Evolutionary conservation across 2,329 filamentous ascomycete species (phyloP).

Genomic region (Gaeumannomyces tritici): DNA sequence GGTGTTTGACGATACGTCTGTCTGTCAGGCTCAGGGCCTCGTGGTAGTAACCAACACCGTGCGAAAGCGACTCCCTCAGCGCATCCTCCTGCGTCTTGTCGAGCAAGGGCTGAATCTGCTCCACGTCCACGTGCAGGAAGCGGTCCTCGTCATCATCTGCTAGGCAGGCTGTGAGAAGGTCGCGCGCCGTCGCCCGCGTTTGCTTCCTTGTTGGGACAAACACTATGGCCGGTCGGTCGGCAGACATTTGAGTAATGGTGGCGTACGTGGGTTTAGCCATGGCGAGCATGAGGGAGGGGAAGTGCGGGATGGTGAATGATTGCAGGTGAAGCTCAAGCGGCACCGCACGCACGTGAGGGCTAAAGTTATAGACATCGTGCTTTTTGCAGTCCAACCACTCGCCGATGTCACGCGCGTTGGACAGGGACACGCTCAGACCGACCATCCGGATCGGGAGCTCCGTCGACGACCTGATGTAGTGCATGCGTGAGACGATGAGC

Average conservation of each 20-base stretch:
- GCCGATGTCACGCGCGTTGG: conserved; percentile 87
- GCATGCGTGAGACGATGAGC: conserved; percentile 94
- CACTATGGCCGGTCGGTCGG: conserved; percentile 80
- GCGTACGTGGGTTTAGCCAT: conserved; percentile 95
- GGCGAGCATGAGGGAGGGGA: conserved; percentile 94
- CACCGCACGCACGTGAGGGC: conserved; percentile 78
- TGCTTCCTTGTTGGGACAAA: conserved; percentile 95
- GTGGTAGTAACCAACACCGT: conserved; percentile 95
- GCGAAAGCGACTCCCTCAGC: conserved; percentile 78
- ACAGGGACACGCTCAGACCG: conserved; percentile 81
- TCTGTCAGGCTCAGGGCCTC: conserved; percentile 84
- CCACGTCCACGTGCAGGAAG: conserved; percentile 76
- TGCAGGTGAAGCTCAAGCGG: conserved; percentile 92
- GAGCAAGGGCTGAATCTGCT: conserved; percentile 75
- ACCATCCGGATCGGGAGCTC: conserved; percentile 80
- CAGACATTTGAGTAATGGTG: conserved; percentile 77
- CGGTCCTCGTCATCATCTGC: conserved; percentile 88
- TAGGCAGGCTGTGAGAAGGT: conserved; percentile 78
- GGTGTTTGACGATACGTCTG: conserved; percentile 85
- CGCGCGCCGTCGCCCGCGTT: conserved; percentile 74
- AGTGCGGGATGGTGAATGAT: conserved; percentile 91
- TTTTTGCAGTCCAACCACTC: conserved; percentile 98
- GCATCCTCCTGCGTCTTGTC: conserved; percentile 78
- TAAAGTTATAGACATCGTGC: conserved; percentile 98
- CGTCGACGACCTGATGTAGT: conserved; percentile 84